Conservation (phyloP, 164 flowering plant genomes). For the Akebia trifoliata region DNA sequence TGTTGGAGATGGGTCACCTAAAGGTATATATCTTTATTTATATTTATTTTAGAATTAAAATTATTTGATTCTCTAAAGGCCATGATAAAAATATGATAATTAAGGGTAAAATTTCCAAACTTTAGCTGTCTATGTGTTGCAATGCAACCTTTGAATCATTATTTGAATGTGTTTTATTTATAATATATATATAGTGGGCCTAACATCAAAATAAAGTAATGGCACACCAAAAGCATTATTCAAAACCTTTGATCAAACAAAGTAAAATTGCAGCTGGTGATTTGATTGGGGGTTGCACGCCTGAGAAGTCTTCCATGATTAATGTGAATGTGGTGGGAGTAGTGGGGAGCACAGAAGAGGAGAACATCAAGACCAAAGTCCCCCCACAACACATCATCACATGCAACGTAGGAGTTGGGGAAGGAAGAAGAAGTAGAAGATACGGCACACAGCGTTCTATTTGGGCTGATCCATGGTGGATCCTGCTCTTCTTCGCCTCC, state of each 20-base stretch:
- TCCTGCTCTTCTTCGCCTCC: conserved; percentile 71
- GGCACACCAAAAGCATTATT: neutral
- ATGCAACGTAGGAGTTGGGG: conserved; percentile 20
- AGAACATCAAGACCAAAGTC: conserved; percentile 4
- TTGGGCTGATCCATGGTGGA: conserved; percentile 59
- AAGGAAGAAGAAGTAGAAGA: conserved; percentile 32
- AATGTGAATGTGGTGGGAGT: conserved; percentile 27
- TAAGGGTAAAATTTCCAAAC: no score
- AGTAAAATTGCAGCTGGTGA: conserved; percentile 19
- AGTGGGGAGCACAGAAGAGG: conserved; percentile 12
- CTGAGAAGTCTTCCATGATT: conserved; percentile 25
- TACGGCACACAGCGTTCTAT: conserved; percentile 39
- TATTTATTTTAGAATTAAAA: neutral
- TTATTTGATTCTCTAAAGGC: neutral
- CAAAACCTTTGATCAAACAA: neutral
- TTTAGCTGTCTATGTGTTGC: no score
- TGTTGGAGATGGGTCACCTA: conserved; percentile 20
- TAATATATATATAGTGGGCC: neutral
- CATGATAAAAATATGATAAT: neutral
- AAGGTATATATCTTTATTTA: conserved; percentile 23
- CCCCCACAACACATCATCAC: conserved; percentile 39
- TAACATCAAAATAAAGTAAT: neutral
- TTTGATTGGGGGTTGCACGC: conserved; percentile 30
- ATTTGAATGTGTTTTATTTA: no score
- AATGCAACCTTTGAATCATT: no score